Conservation (phyloP, 2,329 filamentous ascomycete genomes). For the Pseudonectria buxi region DNA sequence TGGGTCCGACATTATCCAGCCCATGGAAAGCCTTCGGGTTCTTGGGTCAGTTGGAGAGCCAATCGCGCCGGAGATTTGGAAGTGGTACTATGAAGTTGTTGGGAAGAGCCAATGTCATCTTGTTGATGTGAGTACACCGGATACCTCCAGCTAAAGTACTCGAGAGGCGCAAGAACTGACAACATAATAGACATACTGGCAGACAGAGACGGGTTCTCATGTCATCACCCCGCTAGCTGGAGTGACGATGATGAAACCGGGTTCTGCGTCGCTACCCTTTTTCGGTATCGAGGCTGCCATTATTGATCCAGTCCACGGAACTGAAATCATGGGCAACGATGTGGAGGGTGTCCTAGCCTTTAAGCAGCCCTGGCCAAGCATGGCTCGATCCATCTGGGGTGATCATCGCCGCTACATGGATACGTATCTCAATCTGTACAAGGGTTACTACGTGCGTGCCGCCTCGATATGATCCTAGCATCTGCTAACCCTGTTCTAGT, state of each 20-base stretch:
- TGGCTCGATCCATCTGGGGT: slow-evolving; percentile 94
- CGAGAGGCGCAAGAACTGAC: too few relatives aligned
- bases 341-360: slow-evolving; percentile 90
- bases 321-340: slow-evolving; percentile 83
- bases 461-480: rapidly evolving
- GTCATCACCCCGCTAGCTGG: slow-evolving; percentile 86
- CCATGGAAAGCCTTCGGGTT: slow-evolving; percentile 77
- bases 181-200: slow-evolving; percentile 85
- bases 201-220: slow-evolving; percentile 92
- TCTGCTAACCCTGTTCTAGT: slow-evolving; percentile 37
- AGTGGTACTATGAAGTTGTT: slow-evolving; percentile 91
- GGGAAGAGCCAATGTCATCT: slow-evolving; percentile 85
- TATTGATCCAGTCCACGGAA: slow-evolving; percentile 84
- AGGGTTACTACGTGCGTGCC: slow-evolving; percentile 78
- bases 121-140: slow-evolving; percentile 72
- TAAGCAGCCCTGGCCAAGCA: slow-evolving; percentile 92
- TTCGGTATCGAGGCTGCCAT: slow-evolving; percentile 93
- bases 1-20: slow-evolving; percentile 66
- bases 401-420: slow-evolving; percentile 95
- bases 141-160: too few relatives aligned
- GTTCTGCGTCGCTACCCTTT: slow-evolving; percentile 89
- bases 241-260: slow-evolving; percentile 87
- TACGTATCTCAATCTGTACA: slow-evolving; percentile 90
- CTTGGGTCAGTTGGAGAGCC: slow-evolving; percentile 90
- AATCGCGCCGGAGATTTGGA: slow-evolving; percentile 96